Base-by-base conservation (phyloP, 345 rosid genomes). In the Boechera stricta region DNA sequence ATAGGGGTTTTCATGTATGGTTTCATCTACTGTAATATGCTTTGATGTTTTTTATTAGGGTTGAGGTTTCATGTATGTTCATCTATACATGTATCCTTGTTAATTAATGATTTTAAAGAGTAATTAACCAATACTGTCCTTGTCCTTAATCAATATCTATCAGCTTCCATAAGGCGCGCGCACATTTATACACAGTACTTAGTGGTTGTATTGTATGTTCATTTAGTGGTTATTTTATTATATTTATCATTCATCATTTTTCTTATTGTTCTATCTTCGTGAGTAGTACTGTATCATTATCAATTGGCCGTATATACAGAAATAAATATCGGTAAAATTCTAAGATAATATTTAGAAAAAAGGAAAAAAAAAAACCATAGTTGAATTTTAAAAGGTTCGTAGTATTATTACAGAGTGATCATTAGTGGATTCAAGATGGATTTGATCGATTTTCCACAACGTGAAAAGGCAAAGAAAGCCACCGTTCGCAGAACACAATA, bases 11-110 rank as follows among this genome's bases (percentile, higher is more conserved):
- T 5, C 41, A 36, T 66, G 32, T 56, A 66, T 45, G 49, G 78
- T 36, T 35, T 45, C 67, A 5, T 56, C 64, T 35, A 16, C 26
- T 36, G n/a, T 48, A 38, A n/a, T 47, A 35, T 75, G 52, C 52
- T 11, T 56, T 66, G 31, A 29, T 66, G 59, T 35, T 66, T 21
- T 62, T 48, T 24, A n/a, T 12, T 49, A 49, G 49, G 67, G 38
- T 47, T 7, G 31, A 64, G 63, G 55, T 42, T 73, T 58, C 33
- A 64, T 39, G 69, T 53, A 42, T 73, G 18, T 36, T 64, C 13
- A 49, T n/a, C n/a, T 29, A 10, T 61, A 31, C 41, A 48, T 7
- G 69, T 49, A 28, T 49, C 76, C 16, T 52, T 7, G 18, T 33
- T 67, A 67, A 16, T 16, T 32, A 33, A 15, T 28, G 32, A 48